Evolutionary conservation across 2,329 filamentous ascomycete species (phyloP).

Genomic region (Pseudogymnoascus sp.): DNA sequence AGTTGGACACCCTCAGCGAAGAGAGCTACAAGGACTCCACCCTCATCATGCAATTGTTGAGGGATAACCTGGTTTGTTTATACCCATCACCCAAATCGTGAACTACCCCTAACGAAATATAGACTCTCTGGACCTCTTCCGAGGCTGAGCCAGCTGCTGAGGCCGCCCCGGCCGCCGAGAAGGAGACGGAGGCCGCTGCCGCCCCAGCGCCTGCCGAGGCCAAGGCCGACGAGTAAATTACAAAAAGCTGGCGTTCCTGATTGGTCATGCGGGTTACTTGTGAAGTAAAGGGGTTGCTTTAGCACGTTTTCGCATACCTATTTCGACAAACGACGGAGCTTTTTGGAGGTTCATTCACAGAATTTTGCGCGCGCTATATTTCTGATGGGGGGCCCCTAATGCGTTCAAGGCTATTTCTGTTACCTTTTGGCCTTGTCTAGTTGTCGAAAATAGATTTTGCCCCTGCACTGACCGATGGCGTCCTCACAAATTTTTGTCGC

Average conservation of each 20-base stretch:
- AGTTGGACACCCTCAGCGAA: constrained; percentile 95
- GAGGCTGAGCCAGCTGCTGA: constrained; percentile 77
- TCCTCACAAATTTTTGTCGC: constrained; percentile 3
- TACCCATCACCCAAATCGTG: not conserved
- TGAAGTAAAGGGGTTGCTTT: constrained; percentile 23
- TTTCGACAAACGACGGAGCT: constrained; percentile 20
- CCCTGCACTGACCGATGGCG: constrained; percentile 14
- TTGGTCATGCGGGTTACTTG: constrained; percentile 26
- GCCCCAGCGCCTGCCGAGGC: constrained; percentile 41
- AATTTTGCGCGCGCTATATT: constrained; percentile 24
- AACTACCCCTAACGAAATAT: constrained; percentile 26
- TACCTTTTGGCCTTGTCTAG: constrained; percentile 4
- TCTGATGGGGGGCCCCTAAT: not conserved
- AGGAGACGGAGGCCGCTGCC: constrained; percentile 46
- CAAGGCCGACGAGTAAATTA: constrained; percentile 27
- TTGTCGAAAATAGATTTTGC: constrained; percentile 7
- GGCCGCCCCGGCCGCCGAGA: constrained; percentile 44
- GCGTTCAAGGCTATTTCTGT: not conserved
- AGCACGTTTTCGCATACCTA: constrained; percentile 25
- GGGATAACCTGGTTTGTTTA: constrained; percentile 67
- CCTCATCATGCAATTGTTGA: constrained; percentile 97
- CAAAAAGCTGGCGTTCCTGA: constrained; percentile 27
- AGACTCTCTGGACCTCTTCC: constrained; percentile 99
- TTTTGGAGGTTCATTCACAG: constrained; percentile 26
- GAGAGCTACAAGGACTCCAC: constrained; percentile 99